A percentile compares a stretch with the other conserved stretches of the same genome.
Evolutionary conservation across 2,329 filamentous ascomycete genomes (phyloP).

Genomic region (Cladophialophora exuberans): DNA sequence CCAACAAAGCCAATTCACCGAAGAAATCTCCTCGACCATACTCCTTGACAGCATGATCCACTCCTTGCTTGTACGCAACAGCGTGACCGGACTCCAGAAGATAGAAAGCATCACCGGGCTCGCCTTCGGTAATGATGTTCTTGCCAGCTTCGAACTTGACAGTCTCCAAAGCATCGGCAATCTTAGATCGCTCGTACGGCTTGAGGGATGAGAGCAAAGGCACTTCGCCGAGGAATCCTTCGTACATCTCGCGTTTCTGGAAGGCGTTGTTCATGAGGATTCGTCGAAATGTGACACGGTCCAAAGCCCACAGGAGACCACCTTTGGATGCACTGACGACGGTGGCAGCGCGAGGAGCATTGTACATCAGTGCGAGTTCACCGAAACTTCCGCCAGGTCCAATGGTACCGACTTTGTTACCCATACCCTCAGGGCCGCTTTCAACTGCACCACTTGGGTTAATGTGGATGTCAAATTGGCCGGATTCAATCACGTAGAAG

Average conservation of each 20-base stretch:
- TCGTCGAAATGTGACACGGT: constrained; percentile 93
- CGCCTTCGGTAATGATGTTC: constrained; percentile 89
- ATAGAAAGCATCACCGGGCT: constrained; percentile 89
- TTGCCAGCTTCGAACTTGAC: constrained; percentile 78
- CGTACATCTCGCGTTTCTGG: constrained; percentile 93
- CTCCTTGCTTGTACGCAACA: constrained; percentile 79
- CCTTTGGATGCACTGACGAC: constrained; percentile 79
- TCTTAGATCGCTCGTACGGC: constrained; percentile 93
- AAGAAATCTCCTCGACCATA: constrained; percentile 97
- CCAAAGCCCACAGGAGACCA: constrained; percentile 89
- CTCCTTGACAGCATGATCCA: constrained; percentile 70
- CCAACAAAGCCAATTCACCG: constrained; percentile 89
- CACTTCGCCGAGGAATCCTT: constrained; percentile 93
- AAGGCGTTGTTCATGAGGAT: constrained; percentile 99
- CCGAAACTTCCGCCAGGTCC: constrained; percentile 92
- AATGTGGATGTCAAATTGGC: constrained; percentile 88
- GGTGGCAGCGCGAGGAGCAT: constrained; percentile 91
- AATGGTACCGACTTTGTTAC: constrained; percentile 78
- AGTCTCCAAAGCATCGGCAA: constrained; percentile 92
- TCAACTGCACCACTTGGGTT: constrained; percentile 77
- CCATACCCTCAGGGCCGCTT: constrained; percentile 79
- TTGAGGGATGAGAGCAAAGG: constrained; percentile 81
- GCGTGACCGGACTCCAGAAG: constrained; percentile 86
- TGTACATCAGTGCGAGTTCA: constrained; percentile 97
- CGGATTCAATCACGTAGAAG: constrained; percentile 95